These are phyloP conservation scores for Ramularia endophylla DNA, from an alignment of 2,329 filamentous ascomycete genomes.

Conservation along the genomic window DNA sequence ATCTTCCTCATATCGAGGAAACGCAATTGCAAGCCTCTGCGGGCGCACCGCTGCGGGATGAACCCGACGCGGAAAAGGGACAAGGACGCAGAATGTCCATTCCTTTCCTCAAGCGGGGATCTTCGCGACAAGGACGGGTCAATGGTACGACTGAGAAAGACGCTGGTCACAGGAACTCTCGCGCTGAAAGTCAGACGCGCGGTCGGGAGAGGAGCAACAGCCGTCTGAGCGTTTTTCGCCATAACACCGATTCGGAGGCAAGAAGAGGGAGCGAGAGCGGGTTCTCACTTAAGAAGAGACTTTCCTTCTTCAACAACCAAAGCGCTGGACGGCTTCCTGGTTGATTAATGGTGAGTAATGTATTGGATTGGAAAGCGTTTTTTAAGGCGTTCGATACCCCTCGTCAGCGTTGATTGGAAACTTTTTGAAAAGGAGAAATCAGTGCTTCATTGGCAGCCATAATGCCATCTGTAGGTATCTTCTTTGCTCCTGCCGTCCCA, in stretches of 20 bases:
- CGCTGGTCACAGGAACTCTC: conserved; percentile 21
- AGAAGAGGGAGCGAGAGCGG: conserved; percentile 3
- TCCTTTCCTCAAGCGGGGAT: conserved; percentile 29
- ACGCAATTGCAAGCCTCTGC: conserved; percentile 4
- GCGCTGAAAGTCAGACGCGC: conserved; percentile 15
- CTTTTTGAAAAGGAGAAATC: too few species aligned
- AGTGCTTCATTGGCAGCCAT: too few species aligned
- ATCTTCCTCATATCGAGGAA: conserved; percentile 8
- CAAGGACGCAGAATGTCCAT: conserved; percentile 17
- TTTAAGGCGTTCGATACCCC: too few species aligned
- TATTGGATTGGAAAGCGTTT: background rate
- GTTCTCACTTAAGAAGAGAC: conserved; percentile 59
- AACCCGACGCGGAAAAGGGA: conserved; percentile 7
- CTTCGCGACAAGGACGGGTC: conserved; percentile 18
- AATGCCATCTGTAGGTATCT: too few species aligned
- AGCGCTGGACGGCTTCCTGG: conserved; percentile 32
- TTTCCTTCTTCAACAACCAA: conserved; percentile 71
- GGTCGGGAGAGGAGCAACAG: conserved; percentile 20
- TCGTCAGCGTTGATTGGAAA: too few species aligned
- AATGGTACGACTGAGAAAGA: conserved; percentile 12
- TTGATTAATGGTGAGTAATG: background rate
- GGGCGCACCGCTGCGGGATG: conserved; percentile 8
- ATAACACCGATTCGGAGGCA: conserved; percentile 7
- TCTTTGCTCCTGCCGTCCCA: too few species aligned
- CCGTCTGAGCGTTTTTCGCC: conserved; percentile 24